Evolutionary conservation across 139 green algal genomes (phyloP).

Genomic region (Chlamydomonas applanata): DNA sequence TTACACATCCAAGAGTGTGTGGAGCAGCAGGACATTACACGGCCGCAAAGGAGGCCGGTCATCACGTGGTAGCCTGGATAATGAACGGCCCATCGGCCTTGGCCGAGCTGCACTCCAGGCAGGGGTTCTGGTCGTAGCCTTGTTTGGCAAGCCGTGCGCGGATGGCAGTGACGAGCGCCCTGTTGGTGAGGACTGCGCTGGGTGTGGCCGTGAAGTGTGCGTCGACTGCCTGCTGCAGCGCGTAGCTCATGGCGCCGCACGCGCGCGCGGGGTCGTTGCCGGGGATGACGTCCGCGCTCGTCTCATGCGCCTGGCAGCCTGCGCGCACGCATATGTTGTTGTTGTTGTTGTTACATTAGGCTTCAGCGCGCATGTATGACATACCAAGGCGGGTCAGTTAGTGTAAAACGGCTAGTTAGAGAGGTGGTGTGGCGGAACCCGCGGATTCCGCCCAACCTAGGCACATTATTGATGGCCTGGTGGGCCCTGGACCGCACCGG

Average conservation of each 20-base stretch:
- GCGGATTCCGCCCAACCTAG: no score
- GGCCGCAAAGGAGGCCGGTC: no score
- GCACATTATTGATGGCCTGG: no score
- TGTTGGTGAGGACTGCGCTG: slow-evolving; percentile 36
- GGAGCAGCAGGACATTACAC: no score
- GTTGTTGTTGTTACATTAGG: no score
- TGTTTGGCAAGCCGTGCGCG: slow-evolving; percentile 44
- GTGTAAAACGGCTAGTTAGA: no score
- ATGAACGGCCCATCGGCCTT: slow-evolving; percentile 58
- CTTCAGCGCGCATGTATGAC: no score
- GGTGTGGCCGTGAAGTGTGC: slow-evolving; percentile 32
- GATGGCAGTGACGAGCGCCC: slow-evolving; percentile 48
- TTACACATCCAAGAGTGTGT: no score
- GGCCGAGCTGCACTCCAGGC: slow-evolving; percentile 57
- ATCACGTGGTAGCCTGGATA: slow-evolving; percentile 4
- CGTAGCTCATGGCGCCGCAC: slow-evolving; percentile 60
- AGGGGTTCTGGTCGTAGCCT: slow-evolving; percentile 61
- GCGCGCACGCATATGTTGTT: no score
- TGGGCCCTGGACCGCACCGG: no score
- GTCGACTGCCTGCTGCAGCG: slow-evolving; percentile 40
- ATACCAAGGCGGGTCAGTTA: no score
- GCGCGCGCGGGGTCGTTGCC: slow-evolving; percentile 47
- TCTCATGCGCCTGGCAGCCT: slow-evolving; percentile 55
- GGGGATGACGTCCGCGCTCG: slow-evolving; percentile 60
- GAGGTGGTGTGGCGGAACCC: no score